Percentiles rank a stretch among this genome's conserved stretches.
Conservation (phyloP, 495 filamentous ascomycete genomes). For the Achaetomiella virescens region DNA sequence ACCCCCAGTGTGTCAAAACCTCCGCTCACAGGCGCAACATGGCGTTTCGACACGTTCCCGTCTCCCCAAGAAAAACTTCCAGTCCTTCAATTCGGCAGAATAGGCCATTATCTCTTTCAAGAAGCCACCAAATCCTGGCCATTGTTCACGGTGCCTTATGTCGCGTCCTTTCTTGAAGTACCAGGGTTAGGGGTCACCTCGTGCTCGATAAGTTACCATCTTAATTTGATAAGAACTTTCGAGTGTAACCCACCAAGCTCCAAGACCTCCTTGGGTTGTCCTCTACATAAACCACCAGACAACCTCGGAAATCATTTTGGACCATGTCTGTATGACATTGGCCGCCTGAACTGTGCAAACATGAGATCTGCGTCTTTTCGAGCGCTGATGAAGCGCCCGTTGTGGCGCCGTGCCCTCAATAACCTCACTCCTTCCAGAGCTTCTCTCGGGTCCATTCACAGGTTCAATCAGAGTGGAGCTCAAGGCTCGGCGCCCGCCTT, state of each 20-base stretch:
- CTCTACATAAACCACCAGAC: neutral
- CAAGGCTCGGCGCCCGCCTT: neutral
- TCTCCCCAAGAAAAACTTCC: too few species aligned
- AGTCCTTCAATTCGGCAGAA: neutral
- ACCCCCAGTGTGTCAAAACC: constrained; percentile 9
- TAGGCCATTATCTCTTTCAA: too few species aligned
- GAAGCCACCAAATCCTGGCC: neutral
- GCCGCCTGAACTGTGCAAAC: constrained; percentile 3
- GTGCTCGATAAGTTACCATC: neutral
- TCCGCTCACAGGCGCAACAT: neutral
- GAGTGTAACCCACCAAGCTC: constrained; percentile 9
- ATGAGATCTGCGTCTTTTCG: constrained; percentile 22
- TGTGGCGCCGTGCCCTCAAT: constrained; percentile 9
- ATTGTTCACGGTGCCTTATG: neutral
- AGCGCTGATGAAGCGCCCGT: constrained; percentile 14
- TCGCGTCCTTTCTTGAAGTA: neutral
- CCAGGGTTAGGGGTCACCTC: constrained; percentile 3
- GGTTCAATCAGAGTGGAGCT: neutral
- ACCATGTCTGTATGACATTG: constrained; percentile 2
- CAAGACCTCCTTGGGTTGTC: neutral
- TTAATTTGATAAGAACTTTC: neutral
- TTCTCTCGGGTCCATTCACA: constrained; percentile 3
- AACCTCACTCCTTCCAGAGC: neutral
- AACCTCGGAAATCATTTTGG: neutral
- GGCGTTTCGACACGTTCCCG: too few species aligned